These are phyloP conservation scores for Pseudomonodictys pantanalensis DNA, from an alignment of 495 filamentous ascomycete species.

Conservation along the genomic window DNA sequence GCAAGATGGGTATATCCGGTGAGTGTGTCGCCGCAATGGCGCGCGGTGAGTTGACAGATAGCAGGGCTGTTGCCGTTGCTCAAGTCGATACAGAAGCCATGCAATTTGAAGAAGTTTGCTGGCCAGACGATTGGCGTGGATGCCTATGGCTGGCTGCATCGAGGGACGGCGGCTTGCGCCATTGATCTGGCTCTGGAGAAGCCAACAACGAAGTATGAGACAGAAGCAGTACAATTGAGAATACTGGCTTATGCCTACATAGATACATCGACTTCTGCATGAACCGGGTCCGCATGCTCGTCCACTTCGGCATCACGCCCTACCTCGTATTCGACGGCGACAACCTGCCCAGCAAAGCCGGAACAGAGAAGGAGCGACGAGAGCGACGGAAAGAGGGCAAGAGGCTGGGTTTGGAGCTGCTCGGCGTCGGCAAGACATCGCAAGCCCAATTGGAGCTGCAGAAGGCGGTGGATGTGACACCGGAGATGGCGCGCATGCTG, in stretches of 20 bases:
- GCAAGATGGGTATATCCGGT: conserved; percentile 47
- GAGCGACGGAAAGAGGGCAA: conserved; percentile 70
- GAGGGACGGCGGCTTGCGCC: conserved; percentile 85
- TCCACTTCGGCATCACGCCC: conserved; percentile 86
- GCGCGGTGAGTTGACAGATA: neutral
- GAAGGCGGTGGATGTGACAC: conserved; percentile 94
- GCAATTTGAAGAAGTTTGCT: conserved; percentile 78
- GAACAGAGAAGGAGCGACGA: conserved; percentile 73
- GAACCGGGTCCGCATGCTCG: conserved; percentile 85
- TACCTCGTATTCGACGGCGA: conserved; percentile 97
- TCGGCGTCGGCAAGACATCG: conserved; percentile 71
- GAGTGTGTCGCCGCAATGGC: conserved; percentile 1
- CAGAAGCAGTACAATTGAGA: conserved; percentile 5
- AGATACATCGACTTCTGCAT: conserved; percentile 93
- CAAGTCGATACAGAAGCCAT: conserved; percentile 91
- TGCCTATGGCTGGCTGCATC: conserved; percentile 97
- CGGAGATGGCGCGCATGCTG: conserved; percentile 85
- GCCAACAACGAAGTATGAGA: conserved; percentile 75
- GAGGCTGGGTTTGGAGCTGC: conserved; percentile 69
- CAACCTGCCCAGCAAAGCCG: conserved; percentile 90
- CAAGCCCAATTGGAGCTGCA: conserved; percentile 86
- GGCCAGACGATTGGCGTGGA: conserved; percentile 91
- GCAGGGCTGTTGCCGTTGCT: conserved; percentile 87
- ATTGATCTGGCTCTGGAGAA: conserved; percentile 85
- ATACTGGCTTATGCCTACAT: conserved; percentile 24